Evolutionary conservation across 2,329 filamentous ascomycete species (phyloP), one percentile per base, ranked within the genome.

Genomic region (Fusarium sp.): DNA sequence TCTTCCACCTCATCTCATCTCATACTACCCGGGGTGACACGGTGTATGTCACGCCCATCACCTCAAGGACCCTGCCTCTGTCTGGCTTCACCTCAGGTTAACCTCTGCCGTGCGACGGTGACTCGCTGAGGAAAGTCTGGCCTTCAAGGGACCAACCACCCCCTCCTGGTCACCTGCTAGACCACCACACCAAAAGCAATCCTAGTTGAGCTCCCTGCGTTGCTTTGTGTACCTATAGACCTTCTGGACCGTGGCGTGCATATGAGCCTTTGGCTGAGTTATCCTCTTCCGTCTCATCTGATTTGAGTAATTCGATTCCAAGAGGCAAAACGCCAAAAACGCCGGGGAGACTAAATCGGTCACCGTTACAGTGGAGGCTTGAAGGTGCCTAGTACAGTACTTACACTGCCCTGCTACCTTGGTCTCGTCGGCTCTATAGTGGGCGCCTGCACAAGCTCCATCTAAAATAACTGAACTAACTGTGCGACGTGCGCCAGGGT

Each of bases 131-230:
- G 64, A 46, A 54, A 50, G 40, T 45, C 54, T 41, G 44, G 20
- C 27, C 33, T 59, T 35, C 20, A 41, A 53, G 46, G 44, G 46
- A 66, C 52, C 54, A 55, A 66, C 52, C 38, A 58, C 20, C 53
- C 68, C 64, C 68, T 50, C 64, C 68, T 50, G 67, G 62, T 69
- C 65, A 67, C 50, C 65, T 61, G 59, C 40, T 67, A 32, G 44
- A 69, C 64, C 45, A 48, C 53, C 59, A 58, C 53, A 26, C 53
- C 49, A 49, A 32, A 41, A 40, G 23, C 52, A 37, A 46, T 55
- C 45, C 44, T 33, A 30, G 42, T 32, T 59, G 45, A 52, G 53
- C 26, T 42, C 26, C 32, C 60, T 60, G 30, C 13, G 35, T 56
- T 56, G 8, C 53, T 26, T 48, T 56, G 40, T 56, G 53, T 48